Base-by-base conservation (phyloP, 305 asterid species). In the Fraxinus xanthoxyloides region DNA sequence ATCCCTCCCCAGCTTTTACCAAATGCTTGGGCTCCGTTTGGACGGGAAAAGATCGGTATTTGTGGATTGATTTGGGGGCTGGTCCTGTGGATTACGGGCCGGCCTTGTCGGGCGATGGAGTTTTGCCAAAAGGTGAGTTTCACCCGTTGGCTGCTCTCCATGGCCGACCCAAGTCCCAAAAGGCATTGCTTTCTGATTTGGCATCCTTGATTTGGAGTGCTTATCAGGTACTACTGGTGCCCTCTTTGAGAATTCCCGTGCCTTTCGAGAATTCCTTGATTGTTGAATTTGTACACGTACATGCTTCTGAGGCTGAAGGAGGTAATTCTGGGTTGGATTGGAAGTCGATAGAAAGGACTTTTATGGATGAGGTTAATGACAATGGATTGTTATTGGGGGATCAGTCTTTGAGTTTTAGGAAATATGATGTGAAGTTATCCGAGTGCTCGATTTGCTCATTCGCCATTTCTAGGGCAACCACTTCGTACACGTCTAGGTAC, bases 31-130 rank as follows among this genome's bases (percentile, higher is more conserved):
- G 99, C 81, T 89, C 90, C 61, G 82, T 96, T 69, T 96, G 98
- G 98, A 88, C 98, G 0, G 98, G 95, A 15, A 92, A 91, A 75
- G 98, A 94, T 10, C 89, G 99, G 28, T 96, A 94, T 83, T 28
- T 96, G 80, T 96, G 99, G 99, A 90, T 96, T 54, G 99, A 96
- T 87, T 86, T 96, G 77, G 97, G 96, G 6, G 98, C 99, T 2
- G 99, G 99, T 0, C 99, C 99, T 51, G 99, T 96, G 72, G 99
- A 96, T 73, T 96, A 96, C 31, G 98, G 99, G 17, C 99, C 99
- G 7, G 95, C 89, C 0, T 84, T 96, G 77, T 94, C 98, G 0
- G 99, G 99, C 1, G 99, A 96, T 67, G 98, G 99, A 5, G 94
- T 96, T 38, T 77, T 96, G 85, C 98, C 98, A 0, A 92, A 85